Evolutionary conservation across 2,329 filamentous ascomycete genomes (phyloP), one percentile per base, ranked within the genome.

Genomic region (Calonectria leucothoes): DNA sequence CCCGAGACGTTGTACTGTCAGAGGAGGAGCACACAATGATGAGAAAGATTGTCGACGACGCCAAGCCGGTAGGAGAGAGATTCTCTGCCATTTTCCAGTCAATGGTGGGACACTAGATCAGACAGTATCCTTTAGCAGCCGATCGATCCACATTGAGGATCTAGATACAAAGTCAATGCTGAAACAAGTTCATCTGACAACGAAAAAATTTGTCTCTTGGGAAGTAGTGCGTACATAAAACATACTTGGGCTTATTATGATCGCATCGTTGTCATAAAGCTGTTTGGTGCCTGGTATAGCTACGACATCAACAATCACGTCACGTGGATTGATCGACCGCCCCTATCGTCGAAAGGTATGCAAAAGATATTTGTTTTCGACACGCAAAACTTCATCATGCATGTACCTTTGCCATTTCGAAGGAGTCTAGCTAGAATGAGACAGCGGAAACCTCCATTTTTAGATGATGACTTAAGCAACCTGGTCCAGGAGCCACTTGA

Each of bases 21-120:
- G 81, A 84, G 15, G 84, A 84, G 37, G 86, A 87, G 57, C 78
- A 81, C 72, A 61, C 73, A 29, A 83, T 85, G 68, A 83, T 88
- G 81, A 79, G 86, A 10, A 77, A 29, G 10, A 84, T 86, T n/a
- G 77, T 87, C 29, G 82, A 87, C 20, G 35, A 49, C 3, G 45
- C 59, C 3, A 73, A 70, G 33, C 71, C 71, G n/a, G 37, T 57
- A 4, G 71, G 71, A 3, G 66, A 48, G 5, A 59, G 71, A 29
- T 73, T 70, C 35, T 49, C 42, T 15, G 17, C 33, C 1, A 45
- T 29, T 2, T 49, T 70, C 29, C 71, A 73, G 49, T 59, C 57
- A 12, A 39, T 72, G 59, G 71, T 72, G 11, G 71, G 71, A 4
- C 71, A 70, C n/a, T 72, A 73, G 17, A 12, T 55, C n/a, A n/a